Evolutionary conservation across 805 yeast species (phyloP).

Genomic region (Candida dajiaensis): DNA sequence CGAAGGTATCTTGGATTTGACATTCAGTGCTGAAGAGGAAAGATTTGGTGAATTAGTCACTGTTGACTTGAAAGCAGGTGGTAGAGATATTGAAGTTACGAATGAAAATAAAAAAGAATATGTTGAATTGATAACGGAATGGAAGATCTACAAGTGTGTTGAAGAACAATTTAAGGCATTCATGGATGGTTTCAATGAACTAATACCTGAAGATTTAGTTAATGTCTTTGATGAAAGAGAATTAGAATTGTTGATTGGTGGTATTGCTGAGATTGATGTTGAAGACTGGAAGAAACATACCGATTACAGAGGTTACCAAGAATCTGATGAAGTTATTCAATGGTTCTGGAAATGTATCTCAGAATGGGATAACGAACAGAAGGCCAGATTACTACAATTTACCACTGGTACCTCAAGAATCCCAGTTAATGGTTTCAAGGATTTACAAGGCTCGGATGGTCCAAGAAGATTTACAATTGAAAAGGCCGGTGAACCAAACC

Average conservation of each 20-base stretch:
- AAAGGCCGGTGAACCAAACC: constrained; percentile 91
- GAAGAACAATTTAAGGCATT: constrained; percentile 96
- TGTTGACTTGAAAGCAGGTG: constrained; percentile 85
- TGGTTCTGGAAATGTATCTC: constrained; percentile 97
- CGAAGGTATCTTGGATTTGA: constrained; percentile 77
- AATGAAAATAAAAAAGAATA: constrained; percentile 94
- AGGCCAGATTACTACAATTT: constrained; percentile 91
- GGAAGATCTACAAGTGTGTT: constrained; percentile 91
- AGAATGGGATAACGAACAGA: constrained; percentile 95
- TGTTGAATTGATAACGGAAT: constrained; percentile 90
- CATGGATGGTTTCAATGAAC: constrained; percentile 94
- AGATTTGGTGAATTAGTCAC: constrained; percentile 89
- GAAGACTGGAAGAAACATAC: constrained; percentile 99
- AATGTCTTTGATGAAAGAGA: constrained; percentile 98
- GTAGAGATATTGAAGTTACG: constrained; percentile 84
- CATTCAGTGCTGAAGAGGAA: constrained; percentile 88
- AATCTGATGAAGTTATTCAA: constrained; percentile 91
- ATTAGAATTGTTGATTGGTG: constrained; percentile 93
- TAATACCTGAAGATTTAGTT: constrained; percentile 94
- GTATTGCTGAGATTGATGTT: constrained; percentile 94
- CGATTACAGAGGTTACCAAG: constrained; percentile 97
- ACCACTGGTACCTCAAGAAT: constrained; percentile 99
- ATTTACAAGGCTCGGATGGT: constrained; percentile 97
- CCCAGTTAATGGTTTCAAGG: constrained; percentile 98
- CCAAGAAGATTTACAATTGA: constrained; percentile 98